Percentiles rank a stretch among this genome's conserved stretches.
These are phyloP conservation scores for Ormosia semicastrata DNA, from an alignment of 306 rosid genomes.

Conservation along the genomic window DNA sequence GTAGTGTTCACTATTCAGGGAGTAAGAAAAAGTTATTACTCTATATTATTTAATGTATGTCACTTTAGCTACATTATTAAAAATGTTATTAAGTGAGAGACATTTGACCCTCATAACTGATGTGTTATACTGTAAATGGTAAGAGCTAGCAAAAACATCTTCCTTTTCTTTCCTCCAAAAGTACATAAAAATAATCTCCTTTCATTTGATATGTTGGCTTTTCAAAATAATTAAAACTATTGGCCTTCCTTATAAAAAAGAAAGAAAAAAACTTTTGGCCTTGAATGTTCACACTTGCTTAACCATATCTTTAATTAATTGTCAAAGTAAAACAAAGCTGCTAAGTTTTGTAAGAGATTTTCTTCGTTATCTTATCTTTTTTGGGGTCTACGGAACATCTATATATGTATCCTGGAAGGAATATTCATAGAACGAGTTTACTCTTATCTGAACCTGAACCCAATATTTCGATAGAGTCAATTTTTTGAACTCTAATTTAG, in stretches of 20 bases:
- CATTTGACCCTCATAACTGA: neutral
- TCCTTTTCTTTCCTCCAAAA: neutral
- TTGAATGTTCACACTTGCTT: slow-evolving; percentile 27
- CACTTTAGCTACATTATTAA: neutral
- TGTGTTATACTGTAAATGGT: neutral
- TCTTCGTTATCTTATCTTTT: neutral
- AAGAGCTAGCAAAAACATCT: neutral
- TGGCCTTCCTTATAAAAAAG: neutral
- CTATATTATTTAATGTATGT: neutral
- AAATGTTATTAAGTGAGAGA: no score
- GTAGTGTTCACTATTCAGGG: neutral
- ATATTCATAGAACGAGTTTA: no score
- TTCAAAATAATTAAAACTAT: neutral
- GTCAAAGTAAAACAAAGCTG: slow-evolving; percentile 41
- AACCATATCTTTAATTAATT: slow-evolving; percentile 3
- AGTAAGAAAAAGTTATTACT: neutral
- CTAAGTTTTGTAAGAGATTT: slow-evolving; percentile 4
- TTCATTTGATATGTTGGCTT: neutral
- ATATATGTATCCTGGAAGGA: neutral
- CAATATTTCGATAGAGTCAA: no score
- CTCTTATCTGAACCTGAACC: no score
- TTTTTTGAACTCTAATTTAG: no score
- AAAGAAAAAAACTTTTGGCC: neutral
- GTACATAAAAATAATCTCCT: neutral
- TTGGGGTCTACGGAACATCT: neutral